These are phyloP conservation scores for Aureobasidium melanogenum DNA, from an alignment of 2,329 filamentous ascomycete genomes.

Conservation along the genomic window DNA sequence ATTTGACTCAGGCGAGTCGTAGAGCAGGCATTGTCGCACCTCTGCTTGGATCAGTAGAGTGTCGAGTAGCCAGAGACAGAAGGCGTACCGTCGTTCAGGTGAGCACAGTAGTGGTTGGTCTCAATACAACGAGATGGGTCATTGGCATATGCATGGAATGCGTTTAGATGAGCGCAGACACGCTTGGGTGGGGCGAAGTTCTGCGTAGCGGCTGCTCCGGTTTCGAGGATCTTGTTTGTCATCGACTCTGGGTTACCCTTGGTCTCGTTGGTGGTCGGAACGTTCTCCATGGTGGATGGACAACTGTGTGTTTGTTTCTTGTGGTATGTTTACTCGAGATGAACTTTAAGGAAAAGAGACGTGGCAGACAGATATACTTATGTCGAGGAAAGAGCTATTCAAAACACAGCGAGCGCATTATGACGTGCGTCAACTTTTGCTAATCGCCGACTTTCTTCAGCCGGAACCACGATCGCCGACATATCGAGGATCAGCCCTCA, in stretches of 20 bases:
- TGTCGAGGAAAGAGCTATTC: constrained; percentile 1
- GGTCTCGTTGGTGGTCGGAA: constrained; percentile 33
- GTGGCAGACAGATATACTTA: neutral
- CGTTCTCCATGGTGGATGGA: constrained; percentile 23
- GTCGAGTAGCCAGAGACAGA: neutral
- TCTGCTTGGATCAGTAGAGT: constrained; percentile 38
- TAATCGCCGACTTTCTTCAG: neutral
- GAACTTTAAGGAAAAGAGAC: neutral
- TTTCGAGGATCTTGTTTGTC: constrained; percentile 52
- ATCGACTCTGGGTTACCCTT: constrained; percentile 43
- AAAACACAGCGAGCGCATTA: neutral
- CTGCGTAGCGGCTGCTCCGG: constrained; percentile 52
- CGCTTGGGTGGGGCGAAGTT: constrained; percentile 63
- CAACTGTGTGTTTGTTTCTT: neutral
- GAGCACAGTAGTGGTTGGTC: constrained; percentile 77
- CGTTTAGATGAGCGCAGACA: constrained; percentile 75
- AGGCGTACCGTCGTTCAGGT: constrained; percentile 52
- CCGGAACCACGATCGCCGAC: neutral
- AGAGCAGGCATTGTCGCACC: constrained; percentile 76
- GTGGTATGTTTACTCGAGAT: neutral
- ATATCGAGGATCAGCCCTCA: neutral
- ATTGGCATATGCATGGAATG: constrained; percentile 75
- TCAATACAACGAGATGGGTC: constrained; percentile 63
- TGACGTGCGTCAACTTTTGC: neutral
- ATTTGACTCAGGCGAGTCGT: constrained; percentile 58